These are phyloP conservation scores for Solanum appendiculatum DNA, from an alignment of 257 asterid species.

Conservation along the genomic window DNA sequence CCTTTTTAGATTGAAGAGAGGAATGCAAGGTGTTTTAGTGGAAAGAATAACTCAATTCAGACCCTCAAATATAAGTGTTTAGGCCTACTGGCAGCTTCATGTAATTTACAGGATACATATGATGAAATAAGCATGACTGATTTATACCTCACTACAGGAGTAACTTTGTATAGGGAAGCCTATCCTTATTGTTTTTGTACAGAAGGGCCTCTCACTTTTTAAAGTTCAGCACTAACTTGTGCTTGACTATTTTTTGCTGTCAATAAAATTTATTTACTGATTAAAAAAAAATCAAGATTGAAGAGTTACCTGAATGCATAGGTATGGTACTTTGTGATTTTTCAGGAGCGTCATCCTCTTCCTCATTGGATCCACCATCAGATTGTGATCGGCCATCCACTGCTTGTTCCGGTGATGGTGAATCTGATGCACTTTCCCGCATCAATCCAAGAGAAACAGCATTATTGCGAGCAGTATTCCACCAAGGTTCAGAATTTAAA, in stretches of 20 bases:
- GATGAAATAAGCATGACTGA: neutral
- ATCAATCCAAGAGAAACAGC: conserved; percentile 32
- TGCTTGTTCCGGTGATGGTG: conserved; percentile 60
- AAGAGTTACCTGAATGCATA: conserved; percentile 35
- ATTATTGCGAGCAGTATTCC: conserved; percentile 30
- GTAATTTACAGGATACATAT: neutral
- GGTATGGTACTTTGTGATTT: conserved; percentile 28
- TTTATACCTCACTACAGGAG: neutral
- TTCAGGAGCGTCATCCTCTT: conserved; percentile 41
- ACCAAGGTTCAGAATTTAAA: conserved; percentile 47
- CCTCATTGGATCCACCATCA: conserved; percentile 46
- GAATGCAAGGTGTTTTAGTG: neutral
- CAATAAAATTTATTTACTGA: neutral
- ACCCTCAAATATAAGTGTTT: neutral
- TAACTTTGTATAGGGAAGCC: neutral
- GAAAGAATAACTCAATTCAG: neutral
- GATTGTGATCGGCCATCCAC: conserved; percentile 62
- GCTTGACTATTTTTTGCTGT: neutral
- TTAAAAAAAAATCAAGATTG: neutral
- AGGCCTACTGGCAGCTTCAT: neutral
- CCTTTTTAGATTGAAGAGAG: neutral
- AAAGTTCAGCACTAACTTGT: neutral
- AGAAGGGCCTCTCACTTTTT: neutral
- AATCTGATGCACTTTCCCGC: conserved; percentile 49
- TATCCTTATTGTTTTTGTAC: neutral